These are phyloP conservation scores for Elsinoe ampelina DNA, from an alignment of 2,329 filamentous ascomycete genomes.

Conservation along the genomic window DNA sequence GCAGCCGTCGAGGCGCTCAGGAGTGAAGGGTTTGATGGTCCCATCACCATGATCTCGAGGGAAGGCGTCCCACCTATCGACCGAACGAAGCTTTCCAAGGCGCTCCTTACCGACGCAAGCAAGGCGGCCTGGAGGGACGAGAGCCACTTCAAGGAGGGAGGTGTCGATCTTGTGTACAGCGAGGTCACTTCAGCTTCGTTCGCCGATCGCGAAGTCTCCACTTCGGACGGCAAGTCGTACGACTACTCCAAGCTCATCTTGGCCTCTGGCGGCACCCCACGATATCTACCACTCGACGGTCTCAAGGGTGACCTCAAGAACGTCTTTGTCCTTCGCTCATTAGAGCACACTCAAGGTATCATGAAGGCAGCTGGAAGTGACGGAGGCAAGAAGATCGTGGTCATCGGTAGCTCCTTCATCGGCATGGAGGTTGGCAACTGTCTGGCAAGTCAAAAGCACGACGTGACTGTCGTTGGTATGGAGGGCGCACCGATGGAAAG, in stretches of 20 bases:
- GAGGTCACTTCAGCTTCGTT: constrained; percentile 72
- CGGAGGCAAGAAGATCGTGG: constrained; percentile 81
- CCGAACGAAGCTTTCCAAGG: constrained; percentile 91
- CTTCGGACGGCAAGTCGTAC: constrained; percentile 60
- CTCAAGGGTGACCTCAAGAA: constrained; percentile 75
- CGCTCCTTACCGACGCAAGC: constrained; percentile 64
- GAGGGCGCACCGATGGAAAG: constrained; percentile 76
- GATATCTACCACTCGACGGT: constrained; percentile 66
- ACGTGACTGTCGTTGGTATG: constrained; percentile 81
- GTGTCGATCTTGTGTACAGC: constrained; percentile 44
- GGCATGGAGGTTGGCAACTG: constrained; percentile 93
- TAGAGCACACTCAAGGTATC: constrained; percentile 72
- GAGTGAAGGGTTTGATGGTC: constrained; percentile 67
- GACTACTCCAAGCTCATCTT: constrained; percentile 83
- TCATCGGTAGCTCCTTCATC: constrained; percentile 91
- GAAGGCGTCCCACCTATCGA: constrained; percentile 78
- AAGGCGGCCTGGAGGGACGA: constrained; percentile 71
- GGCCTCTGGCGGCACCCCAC: constrained; percentile 74
- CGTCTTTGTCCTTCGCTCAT: constrained; percentile 71
- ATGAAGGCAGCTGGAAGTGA: constrained; percentile 65
- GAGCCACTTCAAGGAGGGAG: constrained; percentile 62
- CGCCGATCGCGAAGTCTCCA: constrained; percentile 59
- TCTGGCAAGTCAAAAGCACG: constrained; percentile 65
- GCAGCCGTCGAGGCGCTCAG: constrained; percentile 76
- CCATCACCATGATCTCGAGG: constrained; percentile 71